Base-by-base conservation (phyloP, 306 rosid species). In the Acmispon strigosus region DNA sequence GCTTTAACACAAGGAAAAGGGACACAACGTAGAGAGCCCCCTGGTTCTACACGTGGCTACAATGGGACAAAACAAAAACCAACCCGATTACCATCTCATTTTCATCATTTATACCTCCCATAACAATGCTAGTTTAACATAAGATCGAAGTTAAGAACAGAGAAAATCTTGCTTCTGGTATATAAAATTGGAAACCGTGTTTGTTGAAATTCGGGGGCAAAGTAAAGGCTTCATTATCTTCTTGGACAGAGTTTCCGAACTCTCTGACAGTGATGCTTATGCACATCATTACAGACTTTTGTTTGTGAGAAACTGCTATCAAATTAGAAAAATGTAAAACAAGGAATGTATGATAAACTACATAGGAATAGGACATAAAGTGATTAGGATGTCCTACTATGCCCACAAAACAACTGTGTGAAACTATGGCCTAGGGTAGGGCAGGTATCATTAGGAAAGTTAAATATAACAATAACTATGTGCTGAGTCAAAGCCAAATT, bases 11-110 rank as follows among this genome's bases (percentile, higher is more conserved):
- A 19, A 52, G 70, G 72, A 65, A 32, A 65, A 67, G 84, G 41
- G 80, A 65, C 82, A 15, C 63, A 69, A 74, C 85, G 65, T 62
- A 16, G 47, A 10, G 5, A 29, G n/a, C 53, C 73, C 73, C 83
- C 74, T 45, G 37, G 15, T 51, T 70, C 51, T 27, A 80, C 84
- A 78, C 90, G 78, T 88, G 87, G 17, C 81, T 17, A 20, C 62
- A 54, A 63, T 15, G 20, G 5, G 43, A 69, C 77, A 49, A 62
- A 5, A 22, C 8, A 10, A 12, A 10, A 9, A 27, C 32, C 32
- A 27, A 27, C 32, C 32, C 32, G 3, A 27, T n/a, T n/a, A n/a
- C 24, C 24, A 22, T 22, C 24, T 22, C 24, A 22, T 27, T 27
- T 2, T 3, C n/a, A n/a, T n/a, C n/a, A n/a, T n/a, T n/a, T n/a